Evolutionary conservation across 2,329 filamentous ascomycete species (phyloP).

Genomic region (Claviceps sorghi): DNA sequence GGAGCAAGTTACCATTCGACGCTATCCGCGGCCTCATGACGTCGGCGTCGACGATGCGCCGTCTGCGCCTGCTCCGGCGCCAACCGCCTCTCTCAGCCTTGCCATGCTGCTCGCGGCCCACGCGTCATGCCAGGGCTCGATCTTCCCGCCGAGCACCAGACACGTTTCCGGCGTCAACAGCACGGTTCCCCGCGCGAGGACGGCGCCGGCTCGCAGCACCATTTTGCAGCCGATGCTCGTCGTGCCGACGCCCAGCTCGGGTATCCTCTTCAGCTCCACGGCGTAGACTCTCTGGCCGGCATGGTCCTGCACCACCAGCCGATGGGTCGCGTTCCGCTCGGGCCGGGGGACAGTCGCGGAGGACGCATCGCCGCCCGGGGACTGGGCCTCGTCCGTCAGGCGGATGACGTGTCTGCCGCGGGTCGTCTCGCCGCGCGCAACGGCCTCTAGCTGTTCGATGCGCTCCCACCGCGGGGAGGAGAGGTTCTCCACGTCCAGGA

Average conservation of each 20-base stretch:
- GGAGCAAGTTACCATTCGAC: slow-evolving; percentile 1
- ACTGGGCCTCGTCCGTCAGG: slow-evolving; percentile 27
- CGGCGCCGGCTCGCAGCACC: slow-evolving; percentile 47
- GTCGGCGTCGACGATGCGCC: background rate
- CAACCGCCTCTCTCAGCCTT: slow-evolving; percentile 48
- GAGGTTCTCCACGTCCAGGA: slow-evolving; percentile 77
- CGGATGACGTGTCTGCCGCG: slow-evolving; percentile 72
- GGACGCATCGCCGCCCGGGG: background rate
- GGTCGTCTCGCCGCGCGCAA: slow-evolving; percentile 57
- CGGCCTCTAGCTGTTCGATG: slow-evolving; percentile 63
- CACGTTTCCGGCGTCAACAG: slow-evolving; percentile 57
- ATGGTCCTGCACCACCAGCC: slow-evolving; percentile 69
- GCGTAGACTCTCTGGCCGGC: slow-evolving; percentile 54
- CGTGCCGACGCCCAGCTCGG: slow-evolving; percentile 50
- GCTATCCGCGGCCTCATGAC: background rate
- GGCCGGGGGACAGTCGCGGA: background rate
- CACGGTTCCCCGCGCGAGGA: slow-evolving; percentile 62
- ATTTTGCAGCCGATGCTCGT: slow-evolving; percentile 69
- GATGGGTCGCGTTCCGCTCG: slow-evolving; percentile 48
- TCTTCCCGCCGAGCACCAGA: slow-evolving; percentile 71
- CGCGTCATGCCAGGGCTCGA: slow-evolving; percentile 63
- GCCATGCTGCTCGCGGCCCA: slow-evolving; percentile 63
- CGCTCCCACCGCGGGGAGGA: slow-evolving; percentile 71
- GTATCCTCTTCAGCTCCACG: slow-evolving; percentile 54
- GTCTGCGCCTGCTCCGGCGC: slow-evolving; percentile 1